Conservation (phyloP, 768 basidiomycete species). For the Mycena belliarum region DNA sequence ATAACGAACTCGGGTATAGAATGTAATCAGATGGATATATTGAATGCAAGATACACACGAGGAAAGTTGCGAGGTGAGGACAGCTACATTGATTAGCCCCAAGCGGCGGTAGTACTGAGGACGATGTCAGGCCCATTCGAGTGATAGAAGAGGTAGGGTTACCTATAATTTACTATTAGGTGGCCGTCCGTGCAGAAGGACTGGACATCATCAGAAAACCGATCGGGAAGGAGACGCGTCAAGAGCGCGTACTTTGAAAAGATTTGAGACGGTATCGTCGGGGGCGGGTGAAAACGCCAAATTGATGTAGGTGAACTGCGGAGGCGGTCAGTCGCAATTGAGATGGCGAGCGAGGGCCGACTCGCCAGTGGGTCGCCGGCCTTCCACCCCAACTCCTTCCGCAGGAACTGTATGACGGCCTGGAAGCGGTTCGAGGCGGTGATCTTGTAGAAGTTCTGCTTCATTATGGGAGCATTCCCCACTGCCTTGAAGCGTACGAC, state of each 20-base stretch:
- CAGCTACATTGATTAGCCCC: constrained; percentile 43
- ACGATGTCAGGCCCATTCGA: not conserved
- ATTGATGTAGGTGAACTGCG: constrained; percentile 63
- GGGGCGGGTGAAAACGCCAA: constrained; percentile 81
- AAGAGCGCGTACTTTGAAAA: constrained; percentile 57
- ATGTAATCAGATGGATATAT: no score
- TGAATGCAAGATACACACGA: constrained; percentile 1
- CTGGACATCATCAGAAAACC: constrained; percentile 35
- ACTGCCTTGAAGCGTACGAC: constrained; percentile 97
- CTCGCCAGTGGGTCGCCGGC: constrained; percentile 81
- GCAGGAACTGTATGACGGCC: constrained; percentile 89
- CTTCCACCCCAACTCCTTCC: constrained; percentile 89
- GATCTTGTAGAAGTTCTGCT: constrained; percentile 98
- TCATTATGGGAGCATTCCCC: constrained; percentile 98
- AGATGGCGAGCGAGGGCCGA: not conserved
- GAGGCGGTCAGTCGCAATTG: constrained; percentile 26
- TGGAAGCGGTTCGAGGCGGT: constrained; percentile 93
- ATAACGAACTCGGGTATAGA: not conserved
- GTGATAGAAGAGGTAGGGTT: constrained; percentile 16
- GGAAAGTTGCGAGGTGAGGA: not conserved
- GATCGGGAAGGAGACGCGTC: not conserved
- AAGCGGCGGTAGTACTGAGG: constrained; percentile 62
- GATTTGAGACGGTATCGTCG: constrained; percentile 77
- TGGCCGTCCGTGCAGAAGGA: constrained; percentile 88
- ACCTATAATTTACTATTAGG: constrained; percentile 93